Evolutionary conservation across 2,329 filamentous ascomycete species (phyloP).

Genomic region (Microcyclosporella mali): DNA sequence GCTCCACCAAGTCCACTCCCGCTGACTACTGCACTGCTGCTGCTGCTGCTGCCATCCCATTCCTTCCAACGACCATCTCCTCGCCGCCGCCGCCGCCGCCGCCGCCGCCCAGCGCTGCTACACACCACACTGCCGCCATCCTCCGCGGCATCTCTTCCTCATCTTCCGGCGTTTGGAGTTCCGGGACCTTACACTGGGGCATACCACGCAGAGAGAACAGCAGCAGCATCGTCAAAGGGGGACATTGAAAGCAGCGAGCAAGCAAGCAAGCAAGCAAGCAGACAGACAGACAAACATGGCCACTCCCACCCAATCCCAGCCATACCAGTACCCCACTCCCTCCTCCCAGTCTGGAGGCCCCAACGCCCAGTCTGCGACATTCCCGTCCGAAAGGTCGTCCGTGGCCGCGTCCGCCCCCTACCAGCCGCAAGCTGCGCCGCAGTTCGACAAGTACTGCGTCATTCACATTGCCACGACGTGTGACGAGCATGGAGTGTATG

Average conservation of each 20-base stretch:
- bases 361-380: conserved; percentile 16
- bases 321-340: conserved; percentile 24
- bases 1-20: background rate
- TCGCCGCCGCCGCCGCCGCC: background rate
- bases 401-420: conserved; percentile 9
- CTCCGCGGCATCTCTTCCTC: background rate
- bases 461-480: conserved; percentile 98
- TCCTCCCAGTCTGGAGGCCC: conserved; percentile 14
- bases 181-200: background rate
- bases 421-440: conserved; percentile 27
- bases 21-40: background rate
- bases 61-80: background rate
- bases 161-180: conserved; percentile 21
- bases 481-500: conserved; percentile 98
- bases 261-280: too few relatives aligned
- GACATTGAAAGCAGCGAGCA: too few relatives aligned
- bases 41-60: too few relatives aligned
- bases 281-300: conserved; percentile 24
- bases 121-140: conserved; percentile 9
- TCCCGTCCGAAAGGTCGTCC: conserved; percentile 16
- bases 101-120: too few relatives aligned
- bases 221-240: too few relatives aligned
- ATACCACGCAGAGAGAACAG: too few relatives aligned
- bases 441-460: conserved; percentile 87
- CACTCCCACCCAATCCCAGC: conserved; percentile 26